A percentile compares a stretch with the other conserved stretches of the same genome.
These are phyloP conservation scores for Terfezia boudieri DNA, from an alignment of 495 filamentous ascomycete species.

Conservation along the genomic window DNA sequence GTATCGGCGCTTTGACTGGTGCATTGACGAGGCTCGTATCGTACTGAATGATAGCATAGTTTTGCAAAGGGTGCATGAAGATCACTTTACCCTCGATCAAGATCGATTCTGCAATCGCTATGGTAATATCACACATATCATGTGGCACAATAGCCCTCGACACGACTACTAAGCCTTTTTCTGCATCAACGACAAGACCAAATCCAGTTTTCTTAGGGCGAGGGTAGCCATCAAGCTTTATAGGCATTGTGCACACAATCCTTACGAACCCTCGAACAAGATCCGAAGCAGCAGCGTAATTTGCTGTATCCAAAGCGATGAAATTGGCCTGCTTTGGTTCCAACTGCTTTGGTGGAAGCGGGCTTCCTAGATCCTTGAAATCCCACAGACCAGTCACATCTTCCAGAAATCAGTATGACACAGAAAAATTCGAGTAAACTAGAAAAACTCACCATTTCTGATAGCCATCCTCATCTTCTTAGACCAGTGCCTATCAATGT, in stretches of 20 bases:
- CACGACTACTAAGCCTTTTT: conserved; percentile 82
- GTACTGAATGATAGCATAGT: conserved; percentile 89
- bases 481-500: conserved; percentile 88
- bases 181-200: conserved; percentile 85
- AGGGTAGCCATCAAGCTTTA: conserved; percentile 92
- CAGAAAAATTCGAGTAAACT: not conserved
- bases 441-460: conserved; percentile 33
- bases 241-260: conserved; percentile 70
- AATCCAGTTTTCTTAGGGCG: conserved; percentile 81
- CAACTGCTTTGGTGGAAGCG: conserved; percentile 49
- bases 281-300: conserved; percentile 71
- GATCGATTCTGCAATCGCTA: conserved; percentile 89
- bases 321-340: conserved; percentile 64
- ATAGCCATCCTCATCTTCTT: conserved; percentile 82
- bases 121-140: conserved; percentile 82
- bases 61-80: conserved; percentile 95
- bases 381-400: conserved; percentile 86
- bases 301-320: conserved; percentile 71
- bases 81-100: conserved; percentile 83
- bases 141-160: conserved; percentile 87
- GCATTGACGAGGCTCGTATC: conserved; percentile 81
- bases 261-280: conserved; percentile 88
- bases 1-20: conserved; percentile 68
- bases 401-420: conserved; percentile 1
- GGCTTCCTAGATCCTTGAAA: conserved; percentile 61